phyloP scores from a whole-genome alignment of 2,329 filamentous ascomycete genomes.

The Nemania diffusa region DNA sequence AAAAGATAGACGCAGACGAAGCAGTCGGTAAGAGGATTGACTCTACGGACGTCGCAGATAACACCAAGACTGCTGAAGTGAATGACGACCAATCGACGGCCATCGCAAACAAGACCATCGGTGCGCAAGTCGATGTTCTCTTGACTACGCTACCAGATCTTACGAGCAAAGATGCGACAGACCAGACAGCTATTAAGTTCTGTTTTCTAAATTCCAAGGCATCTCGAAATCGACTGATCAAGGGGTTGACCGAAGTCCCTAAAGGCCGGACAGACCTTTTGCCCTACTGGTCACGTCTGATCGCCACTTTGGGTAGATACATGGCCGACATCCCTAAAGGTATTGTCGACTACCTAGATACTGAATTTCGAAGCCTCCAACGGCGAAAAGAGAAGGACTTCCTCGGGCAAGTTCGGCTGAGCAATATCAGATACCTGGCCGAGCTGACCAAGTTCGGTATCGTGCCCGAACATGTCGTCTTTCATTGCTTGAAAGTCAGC shows the following conservation, averaged over 20 bases:
- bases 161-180: constrained; percentile 89
- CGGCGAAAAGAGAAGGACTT: constrained; percentile 98
- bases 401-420: constrained; percentile 88
- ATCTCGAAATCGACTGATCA: constrained; percentile 91
- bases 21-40: constrained; percentile 81
- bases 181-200: constrained; percentile 94
- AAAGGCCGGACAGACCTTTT: constrained; percentile 93
- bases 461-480: constrained; percentile 97
- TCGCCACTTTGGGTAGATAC: constrained; percentile 92
- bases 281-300: constrained; percentile 89
- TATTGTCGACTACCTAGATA: constrained; percentile 90
- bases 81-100: constrained; percentile 88
- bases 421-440: constrained; percentile 96
- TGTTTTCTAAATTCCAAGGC: constrained; percentile 99
- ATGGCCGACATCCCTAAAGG: constrained; percentile 95
- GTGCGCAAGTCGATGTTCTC: constrained; percentile 93
- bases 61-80: constrained; percentile 61
- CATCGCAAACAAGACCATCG: constrained; percentile 97
- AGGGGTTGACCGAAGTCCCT: constrained; percentile 91
- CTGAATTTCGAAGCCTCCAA: constrained; percentile 96
- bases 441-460: constrained; percentile 98
- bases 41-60: constrained; percentile 58
- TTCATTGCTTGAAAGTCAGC: constrained; percentile 97
- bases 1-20: constrained; percentile 84
- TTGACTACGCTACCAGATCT: constrained; percentile 89